Base-by-base conservation (phyloP, 148 eudicot genomes). In the Dysphania ambrosioides region DNA sequence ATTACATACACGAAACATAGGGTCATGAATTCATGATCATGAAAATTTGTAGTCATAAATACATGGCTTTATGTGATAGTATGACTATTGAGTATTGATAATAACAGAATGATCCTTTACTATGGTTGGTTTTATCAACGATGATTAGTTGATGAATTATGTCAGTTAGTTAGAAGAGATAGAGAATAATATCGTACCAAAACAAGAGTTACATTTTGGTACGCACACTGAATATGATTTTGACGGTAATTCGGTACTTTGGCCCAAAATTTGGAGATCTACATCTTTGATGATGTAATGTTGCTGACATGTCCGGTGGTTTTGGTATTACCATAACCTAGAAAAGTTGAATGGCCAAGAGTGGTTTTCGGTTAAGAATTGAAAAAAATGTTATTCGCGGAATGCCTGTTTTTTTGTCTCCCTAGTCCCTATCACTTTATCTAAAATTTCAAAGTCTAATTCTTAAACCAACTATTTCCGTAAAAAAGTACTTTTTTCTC, bases 221-320 rank as follows among this genome's bases (percentile, higher is more conserved):
- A n/a, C n/a, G n/a, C 67, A 31, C 3, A 19, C 24, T 18, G 4
- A 32, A 34, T 6, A 18, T 63, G 67, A 63, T 8, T 1, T 30
- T 53, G 59, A 53, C 40, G 5, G 13, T n/a, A 44, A 29, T 21
- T 73, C 24, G 69, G 53, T 61, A 9, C 3, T 23, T 63, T 64
- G 70, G 49, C 47, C 75, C 40, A 40, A 34, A 65, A 66, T 66
- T 42, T 6, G 56, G 15, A 40, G 51, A 40, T 71, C 31, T 34
- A 19, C n/a, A 36, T 72, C 53, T 24, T 8, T 57, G 53, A 72
- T 61, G 68, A 72, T 60, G 75, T 72, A 40, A 15, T 16, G 42
- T 27, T 68, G 40, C 26, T 16, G 19, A 47, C 12, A n/a, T n/a
- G n/a, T n/a, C n/a, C n/a, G n/a, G n/a, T n/a, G n/a, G n/a, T n/a